Percentiles rank a stretch among this genome's conserved stretches.
These are phyloP conservation scores for Saururus chinensis DNA, from an alignment of 164 flowering plant species.

Conservation along the genomic window DNA sequence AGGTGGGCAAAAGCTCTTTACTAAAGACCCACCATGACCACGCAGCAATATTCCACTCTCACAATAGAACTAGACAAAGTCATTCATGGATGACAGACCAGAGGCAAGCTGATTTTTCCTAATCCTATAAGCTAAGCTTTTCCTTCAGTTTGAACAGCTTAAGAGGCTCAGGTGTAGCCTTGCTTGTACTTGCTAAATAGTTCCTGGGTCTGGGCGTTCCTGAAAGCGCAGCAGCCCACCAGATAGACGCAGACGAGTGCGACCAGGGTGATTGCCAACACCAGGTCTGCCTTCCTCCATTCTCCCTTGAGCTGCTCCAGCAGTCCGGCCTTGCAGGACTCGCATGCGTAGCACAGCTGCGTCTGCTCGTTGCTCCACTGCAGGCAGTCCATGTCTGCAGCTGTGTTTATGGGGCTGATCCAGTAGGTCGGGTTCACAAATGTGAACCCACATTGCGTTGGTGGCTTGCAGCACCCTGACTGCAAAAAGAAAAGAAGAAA, in stretches of 20 bases:
- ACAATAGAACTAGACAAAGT: not conserved
- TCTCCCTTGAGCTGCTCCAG: slow-evolving; percentile 63
- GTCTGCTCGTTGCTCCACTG: slow-evolving; percentile 86
- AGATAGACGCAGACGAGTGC: slow-evolving; percentile 59
- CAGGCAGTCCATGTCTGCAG: slow-evolving; percentile 76
- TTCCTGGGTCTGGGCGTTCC: slow-evolving; percentile 86
- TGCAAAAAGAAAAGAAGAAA: slow-evolving; percentile 15
- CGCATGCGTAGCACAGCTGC: slow-evolving; percentile 73
- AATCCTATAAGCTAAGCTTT: too few species aligned
- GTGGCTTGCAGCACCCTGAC: slow-evolving; percentile 99
- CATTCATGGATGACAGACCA: not conserved
- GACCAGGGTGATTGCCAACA: slow-evolving; percentile 53
- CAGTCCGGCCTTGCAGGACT: slow-evolving; percentile 88
- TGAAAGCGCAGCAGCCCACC: slow-evolving; percentile 79
- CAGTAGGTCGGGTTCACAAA: slow-evolving; percentile 86
- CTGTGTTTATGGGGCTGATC: slow-evolving; percentile 80
- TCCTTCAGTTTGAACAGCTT: not conserved
- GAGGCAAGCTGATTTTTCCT: too few species aligned
- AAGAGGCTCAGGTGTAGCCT: slow-evolving; percentile 34
- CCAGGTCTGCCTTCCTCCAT: slow-evolving; percentile 68
- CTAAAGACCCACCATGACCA: not conserved
- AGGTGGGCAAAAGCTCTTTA: slow-evolving; percentile 1
- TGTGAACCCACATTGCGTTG: slow-evolving; percentile 81
- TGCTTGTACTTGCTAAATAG: slow-evolving; percentile 72
- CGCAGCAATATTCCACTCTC: not conserved